Percentiles rank a stretch among this genome's conserved stretches.
Conservation (phyloP, 129 eudicot species). For the Helianthus tuberosus region DNA sequence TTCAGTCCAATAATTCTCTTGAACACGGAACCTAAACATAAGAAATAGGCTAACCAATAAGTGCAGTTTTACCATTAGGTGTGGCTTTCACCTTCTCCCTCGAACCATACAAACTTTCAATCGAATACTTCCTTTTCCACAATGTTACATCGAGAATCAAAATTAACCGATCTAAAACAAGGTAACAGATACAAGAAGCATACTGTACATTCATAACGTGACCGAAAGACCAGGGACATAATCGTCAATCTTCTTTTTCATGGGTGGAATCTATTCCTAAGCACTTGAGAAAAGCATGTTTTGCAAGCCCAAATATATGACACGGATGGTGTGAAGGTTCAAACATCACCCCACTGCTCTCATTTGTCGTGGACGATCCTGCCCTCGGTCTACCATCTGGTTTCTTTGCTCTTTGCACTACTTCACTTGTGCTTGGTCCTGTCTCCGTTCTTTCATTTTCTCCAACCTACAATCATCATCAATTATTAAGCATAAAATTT, state of each 20-base stretch:
- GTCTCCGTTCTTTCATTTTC: conserved; percentile 36
- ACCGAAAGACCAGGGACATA: not conserved
- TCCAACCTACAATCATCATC: conserved; percentile 43
- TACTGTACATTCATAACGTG: conserved; percentile 20
- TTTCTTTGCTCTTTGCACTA: conserved; percentile 27
- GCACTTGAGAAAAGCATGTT: conserved; percentile 72
- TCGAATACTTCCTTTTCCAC: conserved; percentile 1
- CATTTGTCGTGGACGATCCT: conserved; percentile 35
- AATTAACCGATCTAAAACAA: conserved; percentile 20
- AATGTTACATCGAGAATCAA: conserved; percentile 11
- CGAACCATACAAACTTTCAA: not conserved
- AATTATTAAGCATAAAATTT: not conserved
- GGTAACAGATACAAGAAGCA: conserved; percentile 6
- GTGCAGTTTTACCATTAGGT: not conserved
- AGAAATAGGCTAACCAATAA: not conserved
- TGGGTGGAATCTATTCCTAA: conserved; percentile 53
- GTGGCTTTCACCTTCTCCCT: not conserved
- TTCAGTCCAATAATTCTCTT: not conserved
- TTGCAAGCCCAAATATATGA: conserved; percentile 60
- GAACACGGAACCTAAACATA: not conserved
- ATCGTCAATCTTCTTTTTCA: conserved; percentile 19
- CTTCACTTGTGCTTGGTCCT: conserved; percentile 42
- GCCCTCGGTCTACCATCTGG: conserved; percentile 35
- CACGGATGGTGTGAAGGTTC: conserved; percentile 61
- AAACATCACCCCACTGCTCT: conserved; percentile 13